phyloP scores from a whole-genome alignment of 139 green algal species.

The Chlorella sp. region DNA sequence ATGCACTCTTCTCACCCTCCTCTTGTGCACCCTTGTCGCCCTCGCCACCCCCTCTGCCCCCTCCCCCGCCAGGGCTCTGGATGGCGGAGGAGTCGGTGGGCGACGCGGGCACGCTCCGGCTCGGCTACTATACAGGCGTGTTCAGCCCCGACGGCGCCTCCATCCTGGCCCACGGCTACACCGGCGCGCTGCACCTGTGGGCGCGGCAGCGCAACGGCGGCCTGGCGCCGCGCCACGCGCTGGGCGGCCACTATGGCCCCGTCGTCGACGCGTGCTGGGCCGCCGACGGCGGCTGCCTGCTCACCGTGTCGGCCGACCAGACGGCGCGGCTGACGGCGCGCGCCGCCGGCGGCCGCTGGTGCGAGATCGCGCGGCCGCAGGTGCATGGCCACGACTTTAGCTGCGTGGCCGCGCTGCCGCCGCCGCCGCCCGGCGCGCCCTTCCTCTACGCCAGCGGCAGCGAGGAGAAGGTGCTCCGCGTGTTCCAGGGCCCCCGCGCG shows the following conservation, averaged over 20 bases:
- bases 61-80: slow-evolving; percentile 70
- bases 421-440: not conserved
- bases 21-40: not conserved
- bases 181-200: slow-evolving; percentile 93
- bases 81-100: slow-evolving; percentile 82
- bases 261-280: slow-evolving; percentile 86
- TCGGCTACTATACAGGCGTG: slow-evolving; percentile 75
- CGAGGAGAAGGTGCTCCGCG: slow-evolving; percentile 96
- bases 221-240: slow-evolving; percentile 69
- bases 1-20: not conserved
- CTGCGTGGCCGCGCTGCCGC: slow-evolving; percentile 61
- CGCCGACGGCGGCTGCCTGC: slow-evolving; percentile 61
- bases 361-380: slow-evolving; percentile 91
- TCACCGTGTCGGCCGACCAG: slow-evolving; percentile 79
- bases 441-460: slow-evolving; percentile 74
- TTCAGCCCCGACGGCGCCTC: slow-evolving; percentile 58
- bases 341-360: slow-evolving; percentile 66
- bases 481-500: slow-evolving; percentile 83
- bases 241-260: slow-evolving; percentile 80
- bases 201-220: not conserved
- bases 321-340: slow-evolving; percentile 72
- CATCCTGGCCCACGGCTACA: slow-evolving; percentile 91
- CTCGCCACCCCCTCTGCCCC: not conserved
- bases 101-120: slow-evolving; percentile 73
- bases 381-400: slow-evolving; percentile 96